A percentile compares a stretch with the other conserved stretches of the same genome.
Conservation (phyloP, 148 eudicot species). For the Cornus controversa region DNA sequence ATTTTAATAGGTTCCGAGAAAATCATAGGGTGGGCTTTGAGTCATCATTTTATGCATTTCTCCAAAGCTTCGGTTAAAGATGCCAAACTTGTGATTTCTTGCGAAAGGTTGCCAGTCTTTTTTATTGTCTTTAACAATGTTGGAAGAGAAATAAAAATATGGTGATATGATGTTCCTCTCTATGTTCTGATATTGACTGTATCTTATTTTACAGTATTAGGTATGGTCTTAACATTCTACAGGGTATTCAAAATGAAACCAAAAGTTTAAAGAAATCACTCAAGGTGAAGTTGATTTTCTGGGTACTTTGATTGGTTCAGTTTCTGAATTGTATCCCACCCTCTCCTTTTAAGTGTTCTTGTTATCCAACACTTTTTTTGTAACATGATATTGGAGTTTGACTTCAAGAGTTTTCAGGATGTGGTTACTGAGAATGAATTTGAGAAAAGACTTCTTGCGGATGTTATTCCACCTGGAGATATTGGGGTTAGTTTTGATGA, state of each 20-base stretch:
- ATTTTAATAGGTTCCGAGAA: constrained; percentile 67
- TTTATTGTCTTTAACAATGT: not conserved
- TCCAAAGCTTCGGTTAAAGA: constrained; percentile 49
- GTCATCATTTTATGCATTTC: constrained; percentile 77
- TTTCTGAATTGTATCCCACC: not conserved
- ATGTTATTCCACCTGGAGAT: constrained; percentile 88
- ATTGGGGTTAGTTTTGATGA: constrained; percentile 89
- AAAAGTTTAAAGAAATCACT: constrained; percentile 82
- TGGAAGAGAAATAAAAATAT: not conserved
- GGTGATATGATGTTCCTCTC: not conserved
- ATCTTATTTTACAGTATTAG: constrained; percentile 53
- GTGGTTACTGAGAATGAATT: constrained; percentile 94
- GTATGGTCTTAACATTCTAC: constrained; percentile 69
- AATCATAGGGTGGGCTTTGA: constrained; percentile 85
- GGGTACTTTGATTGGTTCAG: not conserved
- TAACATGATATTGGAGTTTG: not conserved
- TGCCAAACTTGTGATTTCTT: constrained; percentile 56
- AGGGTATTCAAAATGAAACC: constrained; percentile 72
- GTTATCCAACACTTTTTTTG: not conserved
- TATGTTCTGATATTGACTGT: not conserved
- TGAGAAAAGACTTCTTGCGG: constrained; percentile 81
- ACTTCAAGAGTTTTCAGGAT: constrained; percentile 50
- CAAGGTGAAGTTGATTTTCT: constrained; percentile 46
- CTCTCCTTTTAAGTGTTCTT: too few species aligned
- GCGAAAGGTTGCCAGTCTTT: constrained; percentile 56